Evolutionary conservation across 1,139 yeast genomes (phyloP).

Genomic region (Kodamaea arcana): DNA sequence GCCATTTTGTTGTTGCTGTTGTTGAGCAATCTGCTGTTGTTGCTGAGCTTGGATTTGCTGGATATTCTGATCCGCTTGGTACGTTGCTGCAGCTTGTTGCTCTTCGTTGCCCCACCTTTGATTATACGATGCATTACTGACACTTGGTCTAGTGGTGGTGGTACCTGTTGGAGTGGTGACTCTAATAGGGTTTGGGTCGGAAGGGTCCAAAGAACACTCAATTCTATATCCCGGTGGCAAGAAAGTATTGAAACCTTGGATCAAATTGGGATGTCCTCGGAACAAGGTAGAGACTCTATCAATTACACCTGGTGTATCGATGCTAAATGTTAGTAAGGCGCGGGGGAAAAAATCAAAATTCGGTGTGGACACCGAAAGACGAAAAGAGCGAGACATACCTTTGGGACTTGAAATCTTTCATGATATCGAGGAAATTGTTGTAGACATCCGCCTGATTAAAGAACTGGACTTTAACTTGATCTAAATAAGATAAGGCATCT

Average conservation of each 20-base stretch:
- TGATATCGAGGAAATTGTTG: conserved; percentile 91
- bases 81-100: conserved; percentile 2
- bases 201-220: conserved; percentile 85
- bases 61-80: conserved; percentile 10
- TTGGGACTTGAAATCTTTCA: conserved; percentile 97
- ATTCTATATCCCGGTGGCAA: conserved; percentile 95
- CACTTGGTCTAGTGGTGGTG: conserved; percentile 57
- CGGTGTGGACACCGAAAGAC: too few relatives aligned
- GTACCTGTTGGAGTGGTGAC: conserved; percentile 97
- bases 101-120: conserved; percentile 27
- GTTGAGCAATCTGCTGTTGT: conserved; percentile 29
- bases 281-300: conserved; percentile 88
- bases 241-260: conserved; percentile 96
- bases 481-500: conserved; percentile 92
- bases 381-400: conserved; percentile 36
- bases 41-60: conserved; percentile 18
- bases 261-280: conserved; percentile 86
- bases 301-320: conserved; percentile 97
- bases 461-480: conserved; percentile 92
- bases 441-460: conserved; percentile 92
- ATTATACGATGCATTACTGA: conserved; percentile 21
- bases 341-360: background rate
- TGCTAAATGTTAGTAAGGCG: conserved; percentile 33
- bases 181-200: conserved; percentile 87
- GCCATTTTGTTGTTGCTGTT: conserved; percentile 14